These are phyloP conservation scores for Wolfiporia cocos DNA, from an alignment of 1,284 basidiomycete genomes.

Conservation along the genomic window DNA sequence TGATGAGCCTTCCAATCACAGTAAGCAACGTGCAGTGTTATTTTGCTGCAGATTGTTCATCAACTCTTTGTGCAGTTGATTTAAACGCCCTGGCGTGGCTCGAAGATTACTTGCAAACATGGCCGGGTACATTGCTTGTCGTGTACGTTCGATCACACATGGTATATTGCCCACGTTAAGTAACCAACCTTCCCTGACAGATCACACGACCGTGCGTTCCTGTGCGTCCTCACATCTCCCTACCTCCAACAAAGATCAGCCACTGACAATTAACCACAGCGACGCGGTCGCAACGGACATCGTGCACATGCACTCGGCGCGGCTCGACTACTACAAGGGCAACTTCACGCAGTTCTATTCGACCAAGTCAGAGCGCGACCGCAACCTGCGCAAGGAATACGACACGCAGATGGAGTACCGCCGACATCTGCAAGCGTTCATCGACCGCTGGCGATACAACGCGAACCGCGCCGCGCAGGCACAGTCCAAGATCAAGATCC, in stretches of 20 bases:
- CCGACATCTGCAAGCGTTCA: conserved; percentile 94
- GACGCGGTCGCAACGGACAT: conserved; percentile 96
- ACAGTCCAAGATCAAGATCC: conserved; percentile 89
- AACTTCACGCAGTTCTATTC: conserved; percentile 99
- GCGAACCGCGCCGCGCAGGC: conserved; percentile 68
- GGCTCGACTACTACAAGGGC: conserved; percentile 92
- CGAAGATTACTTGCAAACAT: conserved; percentile 97
- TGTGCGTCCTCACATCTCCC: conserved; percentile 41
- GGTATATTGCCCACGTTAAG: background rate
- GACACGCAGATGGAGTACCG: conserved; percentile 95
- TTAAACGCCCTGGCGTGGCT: conserved; percentile 81
- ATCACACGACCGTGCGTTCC: conserved; percentile 97
- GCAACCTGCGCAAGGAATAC: conserved; percentile 90
- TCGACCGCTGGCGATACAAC: conserved; percentile 95
- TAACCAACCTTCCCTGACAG: conserved; percentile 28
- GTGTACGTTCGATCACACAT: conserved; percentile 50
- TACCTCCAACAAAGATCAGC: background rate
- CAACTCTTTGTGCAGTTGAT: conserved; percentile 44
- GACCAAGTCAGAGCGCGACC: conserved; percentile 92
- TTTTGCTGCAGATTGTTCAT: background rate
- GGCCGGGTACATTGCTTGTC: conserved; percentile 91
- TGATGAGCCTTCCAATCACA: conserved; percentile 98
- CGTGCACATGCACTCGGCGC: conserved; percentile 91
- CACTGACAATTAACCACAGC: conserved; percentile 29
- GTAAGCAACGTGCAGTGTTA: conserved; percentile 31